phyloP scores from a whole-genome alignment of 2,329 filamentous ascomycete genomes.

The Parastagonospora nodorum region DNA sequence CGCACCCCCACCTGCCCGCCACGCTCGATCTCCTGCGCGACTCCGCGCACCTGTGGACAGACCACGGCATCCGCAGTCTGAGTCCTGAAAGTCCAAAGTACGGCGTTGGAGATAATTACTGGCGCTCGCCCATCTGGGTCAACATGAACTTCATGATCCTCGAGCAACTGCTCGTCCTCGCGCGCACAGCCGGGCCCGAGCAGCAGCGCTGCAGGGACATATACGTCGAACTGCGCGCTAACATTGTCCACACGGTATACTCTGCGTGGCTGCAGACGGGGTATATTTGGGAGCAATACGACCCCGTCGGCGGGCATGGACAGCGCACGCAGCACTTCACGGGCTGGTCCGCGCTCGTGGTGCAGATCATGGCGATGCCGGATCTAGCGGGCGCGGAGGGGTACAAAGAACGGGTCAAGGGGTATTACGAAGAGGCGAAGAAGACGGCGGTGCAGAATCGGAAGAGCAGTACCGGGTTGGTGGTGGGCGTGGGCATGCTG shows the following conservation, averaged over 20 bases:
- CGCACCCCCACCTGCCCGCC: constrained; percentile 74
- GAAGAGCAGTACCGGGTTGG: constrained; percentile 18
- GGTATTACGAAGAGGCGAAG: constrained; percentile 25
- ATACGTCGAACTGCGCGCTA: constrained; percentile 76
- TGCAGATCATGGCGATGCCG: constrained; percentile 94
- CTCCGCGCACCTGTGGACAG: constrained; percentile 82
- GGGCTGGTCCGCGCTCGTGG: constrained; percentile 91
- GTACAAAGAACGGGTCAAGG: constrained; percentile 22
- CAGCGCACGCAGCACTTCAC: constrained; percentile 95
- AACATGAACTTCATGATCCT: constrained; percentile 93
- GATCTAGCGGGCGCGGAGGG: constrained; percentile 55
- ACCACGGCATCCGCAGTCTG: constrained; percentile 82
- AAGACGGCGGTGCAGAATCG: constrained; percentile 22
- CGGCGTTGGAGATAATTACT: constrained; percentile 91
- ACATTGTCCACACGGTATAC: constrained; percentile 85
- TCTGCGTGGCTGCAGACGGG: constrained; percentile 84
- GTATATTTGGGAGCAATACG: constrained; percentile 98
- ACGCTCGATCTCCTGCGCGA: constrained; percentile 77
- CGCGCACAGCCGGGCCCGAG: constrained; percentile 59
- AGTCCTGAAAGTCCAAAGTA: constrained; percentile 80
- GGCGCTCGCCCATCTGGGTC: constrained; percentile 93
- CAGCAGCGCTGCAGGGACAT: constrained; percentile 71
- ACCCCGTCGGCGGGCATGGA: constrained; percentile 83
- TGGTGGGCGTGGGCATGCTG: constrained; percentile 15
- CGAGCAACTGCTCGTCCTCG: constrained; percentile 64